Base-by-base conservation (phyloP, 2,329 filamentous ascomycete genomes). In the Orbilia oligospora region DNA sequence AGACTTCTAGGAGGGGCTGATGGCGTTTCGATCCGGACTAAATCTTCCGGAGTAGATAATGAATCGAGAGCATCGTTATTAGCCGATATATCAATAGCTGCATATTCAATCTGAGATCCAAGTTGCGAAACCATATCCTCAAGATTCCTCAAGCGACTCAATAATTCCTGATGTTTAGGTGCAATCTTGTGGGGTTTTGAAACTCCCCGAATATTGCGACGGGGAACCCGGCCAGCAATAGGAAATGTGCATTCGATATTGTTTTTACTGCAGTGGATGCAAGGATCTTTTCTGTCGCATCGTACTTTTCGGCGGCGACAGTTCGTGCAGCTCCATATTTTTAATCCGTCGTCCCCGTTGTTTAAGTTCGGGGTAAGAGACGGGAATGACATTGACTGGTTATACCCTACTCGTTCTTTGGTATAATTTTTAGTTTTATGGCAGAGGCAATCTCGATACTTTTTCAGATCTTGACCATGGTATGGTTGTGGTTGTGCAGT, bases 261-360 rank as follows among this genome's bases (percentile, higher is more conserved):
- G 30, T 70, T 38, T 79, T 75, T 78, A 46, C 79, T 77, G 77
- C 82, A 83, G 48, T 82, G 81, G 16, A 73, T 76, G 58, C 82
- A 83, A 63, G 82, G 82, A 20, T 81, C 71, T 64, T 58, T 80
- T 66, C 81, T 80, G 63, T 83, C 81, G 76, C 82, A 83, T 4
- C 82, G 81, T 18, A 83, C 76, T 73, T 83, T 83, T 24, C 82
- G 81, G 55, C 80, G 81, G 67, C 82, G 81, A 63, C 82, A 83
- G 51, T 72, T 79, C 8, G 72, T 72, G 22, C 79, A 80, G 33
- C 71, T 79, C 79, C 79, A 80, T 44, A 78, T 78, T 10, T 78
- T 72, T 14, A 72, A 18, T 0, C 75, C 63, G 33, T 78, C 75
- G 12, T 24, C 36, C 5, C 75, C 68, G 14, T 69, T 61, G 48